These are phyloP conservation scores for Spirogloea muscicola DNA, from an alignment of 139 green algal species.

Conservation along the genomic window DNA sequence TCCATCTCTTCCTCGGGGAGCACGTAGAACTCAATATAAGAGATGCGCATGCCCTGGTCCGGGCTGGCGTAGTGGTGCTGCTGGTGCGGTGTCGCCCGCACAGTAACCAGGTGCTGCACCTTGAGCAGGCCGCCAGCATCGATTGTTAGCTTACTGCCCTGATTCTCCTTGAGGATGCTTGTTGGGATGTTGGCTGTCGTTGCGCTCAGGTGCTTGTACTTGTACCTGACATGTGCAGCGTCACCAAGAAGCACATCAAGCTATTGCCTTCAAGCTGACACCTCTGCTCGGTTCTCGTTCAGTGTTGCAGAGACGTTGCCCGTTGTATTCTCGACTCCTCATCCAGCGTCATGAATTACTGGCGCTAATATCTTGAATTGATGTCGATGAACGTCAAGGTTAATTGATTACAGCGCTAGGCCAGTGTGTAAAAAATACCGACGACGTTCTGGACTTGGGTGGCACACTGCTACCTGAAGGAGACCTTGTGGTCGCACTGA, in stretches of 20 bases:
- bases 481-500: conserved; percentile 28
- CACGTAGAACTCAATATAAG: conserved; percentile 50
- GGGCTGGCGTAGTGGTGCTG: not conserved
- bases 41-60: conserved; percentile 17
- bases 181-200: conserved; percentile 42
- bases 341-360: too few species aligned
- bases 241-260: too few species aligned
- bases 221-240: conserved; percentile 51
- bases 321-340: too few species aligned
- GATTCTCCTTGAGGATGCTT: conserved; percentile 41
- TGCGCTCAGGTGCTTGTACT: conserved; percentile 48
- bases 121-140: conserved; percentile 32
- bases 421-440: too few species aligned
- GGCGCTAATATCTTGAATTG: too few species aligned
- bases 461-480: conserved; percentile 31
- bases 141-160: conserved; percentile 44
- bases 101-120: conserved; percentile 45
- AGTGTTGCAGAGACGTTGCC: too few species aligned
- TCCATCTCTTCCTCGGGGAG: conserved; percentile 46
- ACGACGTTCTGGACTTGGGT: too few species aligned
- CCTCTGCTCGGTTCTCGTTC: too few species aligned
- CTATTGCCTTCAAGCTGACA: too few species aligned
- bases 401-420: too few species aligned
- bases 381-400: too few species aligned
- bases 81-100: conserved; percentile 5